A percentile compares a stretch with the other conserved stretches of the same genome.
Evolutionary conservation across 2,329 filamentous ascomycete genomes (phyloP).

Genomic region (Pyrenophora graminea): DNA sequence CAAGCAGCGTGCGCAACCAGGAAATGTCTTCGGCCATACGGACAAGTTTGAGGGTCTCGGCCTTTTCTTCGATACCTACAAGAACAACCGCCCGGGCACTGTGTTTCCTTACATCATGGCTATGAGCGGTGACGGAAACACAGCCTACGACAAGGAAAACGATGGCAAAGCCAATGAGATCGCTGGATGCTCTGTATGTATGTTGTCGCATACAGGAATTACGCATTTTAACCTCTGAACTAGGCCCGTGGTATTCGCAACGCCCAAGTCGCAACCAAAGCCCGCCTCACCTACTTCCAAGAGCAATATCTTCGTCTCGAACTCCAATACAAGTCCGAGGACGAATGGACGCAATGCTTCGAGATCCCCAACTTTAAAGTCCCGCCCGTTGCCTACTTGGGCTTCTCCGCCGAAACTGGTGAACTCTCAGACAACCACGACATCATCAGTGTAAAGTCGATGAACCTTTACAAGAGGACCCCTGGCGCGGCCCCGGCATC

Average conservation of each 20-base stretch:
- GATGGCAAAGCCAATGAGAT: slow-evolving; percentile 94
- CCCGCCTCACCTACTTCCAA: slow-evolving; percentile 92
- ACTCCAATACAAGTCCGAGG: slow-evolving; percentile 89
- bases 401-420: slow-evolving; percentile 83
- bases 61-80: slow-evolving; percentile 98
- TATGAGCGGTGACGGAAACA: slow-evolving; percentile 92
- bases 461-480: slow-evolving; percentile 78
- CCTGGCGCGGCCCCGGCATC: slow-evolving; percentile 16
- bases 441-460: slow-evolving; percentile 82
- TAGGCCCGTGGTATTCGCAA: slow-evolving; percentile 84
- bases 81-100: slow-evolving; percentile 95
- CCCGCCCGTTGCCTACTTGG: slow-evolving; percentile 70
- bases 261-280: slow-evolving; percentile 72
- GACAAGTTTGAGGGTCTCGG: slow-evolving; percentile 94
- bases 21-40: slow-evolving; percentile 82
- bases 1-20: slow-evolving; percentile 80
- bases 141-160: slow-evolving; percentile 86
- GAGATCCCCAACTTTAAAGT: slow-evolving; percentile 70
- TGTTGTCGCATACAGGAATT: neutral
- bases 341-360: slow-evolving; percentile 90
- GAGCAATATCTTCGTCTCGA: slow-evolving; percentile 90
- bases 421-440: slow-evolving; percentile 98
- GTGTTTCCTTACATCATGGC: slow-evolving; percentile 99
- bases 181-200: slow-evolving; percentile 80
- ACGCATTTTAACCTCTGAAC: slow-evolving; percentile 13